These are phyloP conservation scores for Raddia distichophylla DNA, from an alignment of 176 grass and related monocot species.

Conservation along the genomic window DNA sequence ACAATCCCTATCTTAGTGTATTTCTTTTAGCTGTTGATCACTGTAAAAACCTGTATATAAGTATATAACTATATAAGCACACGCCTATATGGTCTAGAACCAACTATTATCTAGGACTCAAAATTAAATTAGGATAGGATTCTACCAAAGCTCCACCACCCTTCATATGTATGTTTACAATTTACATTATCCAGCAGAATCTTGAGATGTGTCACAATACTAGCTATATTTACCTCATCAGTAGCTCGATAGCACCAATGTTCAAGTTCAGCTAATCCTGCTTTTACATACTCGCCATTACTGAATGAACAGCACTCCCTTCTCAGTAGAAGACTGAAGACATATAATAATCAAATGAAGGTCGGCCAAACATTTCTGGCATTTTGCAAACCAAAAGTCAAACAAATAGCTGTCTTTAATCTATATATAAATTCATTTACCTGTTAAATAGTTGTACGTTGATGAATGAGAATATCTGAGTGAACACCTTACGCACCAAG, in stretches of 20 bases:
- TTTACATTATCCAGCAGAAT: slow-evolving; percentile 30
- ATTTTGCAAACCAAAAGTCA: slow-evolving; percentile 13
- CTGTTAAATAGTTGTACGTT: slow-evolving; percentile 99
- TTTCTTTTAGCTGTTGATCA: slow-evolving; percentile 23
- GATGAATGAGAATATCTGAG: slow-evolving; percentile 99
- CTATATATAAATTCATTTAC: slow-evolving; percentile 42
- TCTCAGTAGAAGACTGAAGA: slow-evolving; percentile 84
- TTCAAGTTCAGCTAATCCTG: slow-evolving; percentile 98
- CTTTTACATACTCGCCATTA: slow-evolving; percentile 96
- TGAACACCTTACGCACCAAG: slow-evolving; percentile 97
- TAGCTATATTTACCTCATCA: slow-evolving; percentile 75
- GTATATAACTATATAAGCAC: too few relatives aligned
- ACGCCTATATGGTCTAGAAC: slow-evolving; percentile 32
- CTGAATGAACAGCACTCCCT: slow-evolving; percentile 99
- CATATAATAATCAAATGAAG: slow-evolving; percentile 36
- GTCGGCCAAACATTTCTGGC: slow-evolving; percentile 27
- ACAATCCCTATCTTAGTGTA: slow-evolving; percentile 8
- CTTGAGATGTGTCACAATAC: slow-evolving; percentile 23
- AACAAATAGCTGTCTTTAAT: slow-evolving; percentile 25
- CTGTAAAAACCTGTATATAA: slow-evolving; percentile 19
- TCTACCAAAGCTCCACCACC: slow-evolving; percentile 26
- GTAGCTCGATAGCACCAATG: slow-evolving; percentile 95
- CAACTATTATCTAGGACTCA: slow-evolving; percentile 23
- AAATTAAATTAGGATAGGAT: neutral
- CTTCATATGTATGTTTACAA: slow-evolving; percentile 8